Conservation (phyloP, 768 basidiomycete species). For the Leccinum subtestaceum region DNA sequence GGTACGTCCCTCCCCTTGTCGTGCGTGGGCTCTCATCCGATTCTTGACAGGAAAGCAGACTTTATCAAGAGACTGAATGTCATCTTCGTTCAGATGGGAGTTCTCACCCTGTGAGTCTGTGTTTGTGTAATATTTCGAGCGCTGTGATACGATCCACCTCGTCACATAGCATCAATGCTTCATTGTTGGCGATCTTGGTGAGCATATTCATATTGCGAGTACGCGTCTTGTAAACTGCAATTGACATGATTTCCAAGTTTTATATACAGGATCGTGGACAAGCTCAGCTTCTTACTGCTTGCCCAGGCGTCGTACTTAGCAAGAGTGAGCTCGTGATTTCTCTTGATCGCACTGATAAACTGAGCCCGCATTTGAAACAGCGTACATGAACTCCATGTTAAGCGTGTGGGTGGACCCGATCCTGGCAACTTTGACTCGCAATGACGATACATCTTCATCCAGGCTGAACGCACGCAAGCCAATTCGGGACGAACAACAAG, state of each 20-base stretch:
- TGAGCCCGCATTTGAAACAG: slow-evolving; percentile 1
- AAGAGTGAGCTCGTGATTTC: slow-evolving; percentile 11
- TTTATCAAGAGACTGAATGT: slow-evolving; percentile 13
- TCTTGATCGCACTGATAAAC: background rate
- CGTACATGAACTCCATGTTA: slow-evolving; percentile 25
- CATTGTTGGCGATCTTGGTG: slow-evolving; percentile 11
- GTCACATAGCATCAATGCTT: slow-evolving; percentile 7
- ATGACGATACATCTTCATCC: background rate
- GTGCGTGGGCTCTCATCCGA: background rate
- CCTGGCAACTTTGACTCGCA: background rate
- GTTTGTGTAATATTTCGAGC: background rate
- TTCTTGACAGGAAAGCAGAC: background rate
- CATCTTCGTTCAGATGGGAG: slow-evolving; percentile 21
- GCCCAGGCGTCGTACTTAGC: slow-evolving; percentile 12
- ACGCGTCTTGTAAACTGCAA: too few species aligned
- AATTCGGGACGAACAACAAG: slow-evolving; percentile 19
- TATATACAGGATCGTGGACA: slow-evolving; percentile 5
- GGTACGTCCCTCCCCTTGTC: slow-evolving; percentile 4
- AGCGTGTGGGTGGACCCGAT: slow-evolving; percentile 17
- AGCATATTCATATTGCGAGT: background rate
- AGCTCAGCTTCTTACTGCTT: slow-evolving; percentile 6
- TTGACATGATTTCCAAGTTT: slow-evolving; percentile 12
- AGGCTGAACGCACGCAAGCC: slow-evolving; percentile 18
- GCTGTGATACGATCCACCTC: background rate
- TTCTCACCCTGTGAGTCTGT: slow-evolving; percentile 16